phyloP scores from a whole-genome alignment of 176 grass and related monocot genomes.

The Aegilops longissima region DNA sequence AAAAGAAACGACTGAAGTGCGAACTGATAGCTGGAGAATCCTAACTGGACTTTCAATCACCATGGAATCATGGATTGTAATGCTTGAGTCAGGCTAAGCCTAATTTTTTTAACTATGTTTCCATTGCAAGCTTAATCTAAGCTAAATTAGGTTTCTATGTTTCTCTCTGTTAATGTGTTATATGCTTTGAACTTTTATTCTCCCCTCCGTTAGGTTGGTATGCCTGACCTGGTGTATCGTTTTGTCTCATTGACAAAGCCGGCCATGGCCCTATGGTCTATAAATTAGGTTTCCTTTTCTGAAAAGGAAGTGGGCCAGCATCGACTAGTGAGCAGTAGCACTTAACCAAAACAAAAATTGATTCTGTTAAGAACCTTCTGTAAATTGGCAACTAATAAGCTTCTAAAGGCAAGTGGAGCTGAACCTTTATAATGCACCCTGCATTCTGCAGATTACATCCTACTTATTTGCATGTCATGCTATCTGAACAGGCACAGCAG shows the following conservation, averaged over 20 bases:
- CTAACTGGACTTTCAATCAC: not conserved
- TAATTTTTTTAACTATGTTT: not conserved
- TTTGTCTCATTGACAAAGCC: not conserved
- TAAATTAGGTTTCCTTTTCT: not conserved
- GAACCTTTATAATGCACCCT: conserved; percentile 8
- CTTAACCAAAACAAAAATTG: not conserved
- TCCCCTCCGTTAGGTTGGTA: not conserved
- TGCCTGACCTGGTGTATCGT: not conserved
- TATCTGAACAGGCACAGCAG: conserved; percentile 67
- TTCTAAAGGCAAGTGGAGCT: not conserved
- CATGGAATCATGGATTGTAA: too few species aligned
- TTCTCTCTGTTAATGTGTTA: not conserved
- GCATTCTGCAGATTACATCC: not conserved
- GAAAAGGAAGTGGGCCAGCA: not conserved
- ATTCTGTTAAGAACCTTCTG: not conserved
- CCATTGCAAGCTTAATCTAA: not conserved
- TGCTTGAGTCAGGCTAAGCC: not conserved
- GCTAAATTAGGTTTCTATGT: not conserved
- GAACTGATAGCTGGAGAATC: not conserved
- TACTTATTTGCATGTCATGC: conserved; percentile 24
- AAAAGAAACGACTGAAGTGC: not conserved
- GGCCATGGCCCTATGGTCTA: not conserved
- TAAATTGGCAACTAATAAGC: not conserved
- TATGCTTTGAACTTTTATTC: not conserved
- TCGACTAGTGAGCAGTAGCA: not conserved